Evolutionary conservation across 2,329 filamentous ascomycete genomes (phyloP).

Genomic region (Daldinia sp.): DNA sequence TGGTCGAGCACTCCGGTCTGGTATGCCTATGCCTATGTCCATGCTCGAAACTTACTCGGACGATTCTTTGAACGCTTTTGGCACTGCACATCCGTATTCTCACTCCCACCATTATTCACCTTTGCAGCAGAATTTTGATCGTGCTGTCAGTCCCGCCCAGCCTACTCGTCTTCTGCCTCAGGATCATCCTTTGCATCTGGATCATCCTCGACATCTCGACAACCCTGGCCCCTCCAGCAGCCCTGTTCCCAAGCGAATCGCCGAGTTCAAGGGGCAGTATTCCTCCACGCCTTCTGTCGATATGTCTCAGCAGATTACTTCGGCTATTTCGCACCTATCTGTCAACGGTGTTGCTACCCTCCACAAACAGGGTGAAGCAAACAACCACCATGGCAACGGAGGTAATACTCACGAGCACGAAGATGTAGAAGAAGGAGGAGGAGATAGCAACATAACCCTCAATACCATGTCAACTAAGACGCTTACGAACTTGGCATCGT

Average conservation of each 20-base stretch:
- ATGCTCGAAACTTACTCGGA: slow-evolving; percentile 52
- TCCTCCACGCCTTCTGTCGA: background rate
- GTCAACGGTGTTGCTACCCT: slow-evolving; percentile 25
- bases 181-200: background rate
- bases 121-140: slow-evolving; percentile 67
- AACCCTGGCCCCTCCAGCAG: background rate
- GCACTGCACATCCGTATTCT: slow-evolving; percentile 37
- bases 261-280: slow-evolving; percentile 15
- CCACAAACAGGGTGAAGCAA: slow-evolving; percentile 25
- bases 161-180: background rate
- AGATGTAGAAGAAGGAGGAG: slow-evolving; percentile 41
- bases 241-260: slow-evolving; percentile 1
- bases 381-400: background rate
- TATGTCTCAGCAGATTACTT: slow-evolving; percentile 4
- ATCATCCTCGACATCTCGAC: background rate
- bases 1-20: slow-evolving; percentile 60
- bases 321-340: slow-evolving; percentile 47
- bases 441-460: slow-evolving; percentile 49
- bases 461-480: slow-evolving; percentile 60
- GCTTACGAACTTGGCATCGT: slow-evolving; percentile 66
- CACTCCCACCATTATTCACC: slow-evolving; percentile 61
- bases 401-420: slow-evolving; percentile 43
- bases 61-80: slow-evolving; percentile 23
- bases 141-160: slow-evolving; percentile 56
- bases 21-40: slow-evolving; percentile 52